A percentile compares a stretch with the other conserved stretches of the same genome.
Conservation (phyloP, 2,329 filamentous ascomycete genomes). For the Penicillium verrucosum region DNA sequence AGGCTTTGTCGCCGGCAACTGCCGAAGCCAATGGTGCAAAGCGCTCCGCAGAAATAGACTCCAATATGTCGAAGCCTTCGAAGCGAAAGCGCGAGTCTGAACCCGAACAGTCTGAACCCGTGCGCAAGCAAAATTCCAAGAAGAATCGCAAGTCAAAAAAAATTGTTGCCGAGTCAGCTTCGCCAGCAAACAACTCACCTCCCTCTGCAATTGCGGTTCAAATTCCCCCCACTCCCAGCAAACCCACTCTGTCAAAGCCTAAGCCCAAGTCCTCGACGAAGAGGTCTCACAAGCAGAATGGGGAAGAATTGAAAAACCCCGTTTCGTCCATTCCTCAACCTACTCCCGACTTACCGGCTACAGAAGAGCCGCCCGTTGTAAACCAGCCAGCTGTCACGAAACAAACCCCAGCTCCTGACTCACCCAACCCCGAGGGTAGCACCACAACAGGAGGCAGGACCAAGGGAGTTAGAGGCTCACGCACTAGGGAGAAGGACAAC, state of each 20-base stretch:
- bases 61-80: slow-evolving; percentile 12
- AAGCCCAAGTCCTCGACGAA: background rate
- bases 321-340: background rate
- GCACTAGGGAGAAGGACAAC: slow-evolving; percentile 14
- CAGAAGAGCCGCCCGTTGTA: background rate
- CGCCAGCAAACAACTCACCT: background rate
- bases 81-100: slow-evolving; percentile 31
- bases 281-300: background rate
- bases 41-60: background rate
- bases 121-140: slow-evolving; percentile 4
- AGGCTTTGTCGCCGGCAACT: background rate
- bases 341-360: background rate
- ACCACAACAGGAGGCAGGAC: background rate
- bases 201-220: background rate
- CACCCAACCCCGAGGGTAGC: background rate
- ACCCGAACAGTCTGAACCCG: slow-evolving; percentile 10
- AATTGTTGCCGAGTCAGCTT: background rate
- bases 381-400: background rate
- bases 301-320: background rate
- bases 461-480: slow-evolving; percentile 2
- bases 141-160: slow-evolving; percentile 4
- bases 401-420: background rate
- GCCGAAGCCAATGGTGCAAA: background rate
- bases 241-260: background rate
- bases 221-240: background rate